Evolutionary conservation across 495 filamentous ascomycete genomes (phyloP).

Genomic region (Penicillium turbatum): DNA sequence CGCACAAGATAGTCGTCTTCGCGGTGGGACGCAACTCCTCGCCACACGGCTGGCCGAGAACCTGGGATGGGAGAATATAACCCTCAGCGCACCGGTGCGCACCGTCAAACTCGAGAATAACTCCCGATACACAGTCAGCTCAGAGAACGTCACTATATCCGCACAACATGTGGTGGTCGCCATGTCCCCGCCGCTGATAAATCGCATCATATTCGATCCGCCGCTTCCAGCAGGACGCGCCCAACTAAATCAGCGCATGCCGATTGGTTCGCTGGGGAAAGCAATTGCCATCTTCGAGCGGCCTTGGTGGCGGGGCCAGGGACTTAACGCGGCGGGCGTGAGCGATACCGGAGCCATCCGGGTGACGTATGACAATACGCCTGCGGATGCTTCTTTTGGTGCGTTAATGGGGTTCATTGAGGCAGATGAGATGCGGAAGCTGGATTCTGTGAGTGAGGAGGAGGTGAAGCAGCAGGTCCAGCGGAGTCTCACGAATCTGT

Average conservation of each 20-base stretch:
- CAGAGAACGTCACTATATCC: background rate
- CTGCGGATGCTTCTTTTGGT: slow-evolving; percentile 14
- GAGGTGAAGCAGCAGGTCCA: slow-evolving; percentile 8
- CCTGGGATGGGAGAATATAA: slow-evolving; percentile 8
- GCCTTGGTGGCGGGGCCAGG: slow-evolving; percentile 24
- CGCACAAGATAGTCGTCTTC: slow-evolving; percentile 19
- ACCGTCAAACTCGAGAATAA: slow-evolving; percentile 3
- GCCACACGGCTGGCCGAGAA: slow-evolving; percentile 12
- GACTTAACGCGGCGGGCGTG: slow-evolving; percentile 17
- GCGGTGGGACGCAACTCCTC: slow-evolving; percentile 16
- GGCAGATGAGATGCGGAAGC: slow-evolving; percentile 20
- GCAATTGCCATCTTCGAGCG: slow-evolving; percentile 20
- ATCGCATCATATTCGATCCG: slow-evolving; percentile 12
- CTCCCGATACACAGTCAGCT: slow-evolving; percentile 1
- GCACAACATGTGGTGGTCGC: slow-evolving; percentile 18
- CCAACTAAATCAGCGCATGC: slow-evolving; percentile 21
- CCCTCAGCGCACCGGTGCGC: slow-evolving; percentile 8
- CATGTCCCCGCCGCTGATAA: slow-evolving; percentile 15
- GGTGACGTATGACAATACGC: slow-evolving; percentile 21
- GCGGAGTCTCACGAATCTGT: slow-evolving; percentile 12
- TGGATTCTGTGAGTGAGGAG: slow-evolving; percentile 9
- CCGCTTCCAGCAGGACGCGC: slow-evolving; percentile 15
- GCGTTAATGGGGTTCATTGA: slow-evolving; percentile 27
- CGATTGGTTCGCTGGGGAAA: slow-evolving; percentile 25
- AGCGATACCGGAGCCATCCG: slow-evolving; percentile 17